These are phyloP conservation scores for Blastocystis hominis DNA, from an alignment of 352 stramenopile genomes.

Conservation along the genomic window DNA sequence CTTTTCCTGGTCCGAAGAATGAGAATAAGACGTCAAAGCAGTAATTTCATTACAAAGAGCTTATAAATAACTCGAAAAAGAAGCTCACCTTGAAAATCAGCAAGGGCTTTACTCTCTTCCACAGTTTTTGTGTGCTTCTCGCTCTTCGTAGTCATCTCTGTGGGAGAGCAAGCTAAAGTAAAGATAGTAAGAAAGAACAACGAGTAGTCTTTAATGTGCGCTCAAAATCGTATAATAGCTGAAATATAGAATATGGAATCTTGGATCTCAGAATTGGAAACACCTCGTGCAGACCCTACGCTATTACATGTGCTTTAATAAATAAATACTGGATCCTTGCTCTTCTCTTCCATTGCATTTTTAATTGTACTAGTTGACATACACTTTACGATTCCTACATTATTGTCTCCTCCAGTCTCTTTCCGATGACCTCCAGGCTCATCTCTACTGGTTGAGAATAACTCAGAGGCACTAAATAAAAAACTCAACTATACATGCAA, in stretches of 20 bases:
- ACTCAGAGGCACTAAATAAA: too few relatives aligned
- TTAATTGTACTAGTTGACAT: conserved; percentile 37
- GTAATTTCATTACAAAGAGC: background rate
- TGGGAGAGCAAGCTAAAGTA: background rate
- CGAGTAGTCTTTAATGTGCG: background rate
- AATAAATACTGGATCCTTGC: background rate
- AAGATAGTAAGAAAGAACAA: background rate
- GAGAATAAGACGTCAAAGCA: background rate
- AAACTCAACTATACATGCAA: too few relatives aligned
- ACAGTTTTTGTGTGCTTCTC: background rate
- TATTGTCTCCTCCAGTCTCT: background rate
- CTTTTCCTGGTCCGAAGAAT: background rate
- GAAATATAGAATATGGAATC: conserved; percentile 16
- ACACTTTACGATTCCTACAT: background rate
- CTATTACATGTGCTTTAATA: background rate
- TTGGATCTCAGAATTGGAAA: conserved; percentile 27
- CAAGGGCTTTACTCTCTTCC: background rate
- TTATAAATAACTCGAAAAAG: background rate
- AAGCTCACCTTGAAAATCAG: background rate
- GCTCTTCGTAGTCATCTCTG: background rate
- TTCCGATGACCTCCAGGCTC: background rate
- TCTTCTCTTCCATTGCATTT: conserved; percentile 1
- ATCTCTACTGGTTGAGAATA: too few relatives aligned
- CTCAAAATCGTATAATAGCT: conserved; percentile 50
- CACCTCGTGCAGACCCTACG: background rate